phyloP scores from a whole-genome alignment of 768 basidiomycete genomes.

The Boletellus sp. region DNA sequence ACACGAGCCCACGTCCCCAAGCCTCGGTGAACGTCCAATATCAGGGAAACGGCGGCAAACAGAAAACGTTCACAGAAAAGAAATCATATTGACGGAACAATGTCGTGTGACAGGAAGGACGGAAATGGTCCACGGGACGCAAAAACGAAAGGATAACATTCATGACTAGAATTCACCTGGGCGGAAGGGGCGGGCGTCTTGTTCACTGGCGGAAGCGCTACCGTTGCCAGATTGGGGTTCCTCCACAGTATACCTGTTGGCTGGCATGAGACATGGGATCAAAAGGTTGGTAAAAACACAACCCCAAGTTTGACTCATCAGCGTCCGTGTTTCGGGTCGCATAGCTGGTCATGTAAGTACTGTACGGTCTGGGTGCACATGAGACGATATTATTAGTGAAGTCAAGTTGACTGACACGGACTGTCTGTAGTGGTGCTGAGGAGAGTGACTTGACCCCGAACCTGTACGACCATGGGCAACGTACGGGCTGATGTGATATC shows the following conservation, averaged over 20 bases:
- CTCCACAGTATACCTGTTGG: slow-evolving; percentile 11
- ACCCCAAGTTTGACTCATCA: slow-evolving; percentile 10
- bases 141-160: not conserved
- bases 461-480: not conserved
- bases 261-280: slow-evolving; percentile 9
- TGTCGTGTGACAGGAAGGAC: slow-evolving; percentile 1
- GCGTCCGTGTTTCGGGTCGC: not conserved
- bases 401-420: slow-evolving; percentile 10
- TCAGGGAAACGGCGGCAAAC: not conserved
- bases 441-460: slow-evolving; percentile 1
- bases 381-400: not conserved
- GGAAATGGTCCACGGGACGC: slow-evolving; percentile 1
- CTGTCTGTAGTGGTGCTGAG: slow-evolving; percentile 7
- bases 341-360: slow-evolving; percentile 7
- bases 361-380: slow-evolving; percentile 2
- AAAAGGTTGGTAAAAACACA: slow-evolving; percentile 8
- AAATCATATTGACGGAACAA: not conserved
- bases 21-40: not conserved
- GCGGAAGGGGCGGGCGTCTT: slow-evolving; percentile 1
- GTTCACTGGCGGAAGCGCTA: not conserved
- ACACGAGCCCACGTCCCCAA: not conserved
- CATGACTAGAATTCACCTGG: slow-evolving; percentile 10
- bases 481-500: slow-evolving; percentile 7
- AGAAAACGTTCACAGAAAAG: not conserved
- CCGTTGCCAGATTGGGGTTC: not conserved